These are phyloP conservation scores for Elongisporangium anandrum DNA, from an alignment of 352 stramenopile genomes.

Conservation along the genomic window DNA sequence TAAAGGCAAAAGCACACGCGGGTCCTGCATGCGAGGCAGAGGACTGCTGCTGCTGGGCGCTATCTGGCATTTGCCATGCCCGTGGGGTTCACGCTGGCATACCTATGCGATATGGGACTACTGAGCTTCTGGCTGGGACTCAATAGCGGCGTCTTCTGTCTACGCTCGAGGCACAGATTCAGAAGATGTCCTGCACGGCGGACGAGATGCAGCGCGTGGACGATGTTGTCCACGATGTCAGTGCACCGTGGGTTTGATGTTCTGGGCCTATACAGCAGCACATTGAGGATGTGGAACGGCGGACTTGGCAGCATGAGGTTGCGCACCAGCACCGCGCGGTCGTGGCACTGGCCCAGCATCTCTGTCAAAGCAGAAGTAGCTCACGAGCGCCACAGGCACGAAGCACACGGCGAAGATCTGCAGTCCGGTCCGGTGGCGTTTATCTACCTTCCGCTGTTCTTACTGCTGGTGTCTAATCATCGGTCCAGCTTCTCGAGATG, in stretches of 20 bases:
- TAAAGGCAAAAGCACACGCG: too few species aligned
- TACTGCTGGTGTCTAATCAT: too few species aligned
- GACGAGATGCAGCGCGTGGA: conserved; percentile 64
- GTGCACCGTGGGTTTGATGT: conserved; percentile 79
- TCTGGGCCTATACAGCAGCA: conserved; percentile 79
- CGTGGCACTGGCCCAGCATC: conserved; percentile 52
- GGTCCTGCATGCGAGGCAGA: too few species aligned
- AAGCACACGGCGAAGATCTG: conserved; percentile 66
- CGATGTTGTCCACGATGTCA: conserved; percentile 69
- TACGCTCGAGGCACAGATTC: conserved; percentile 66
- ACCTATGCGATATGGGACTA: too few species aligned
- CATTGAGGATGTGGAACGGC: conserved; percentile 78
- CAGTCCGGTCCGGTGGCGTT: conserved; percentile 83
- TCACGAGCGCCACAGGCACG: conserved; percentile 47
- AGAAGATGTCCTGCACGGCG: conserved; percentile 74
- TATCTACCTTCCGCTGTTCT: too few species aligned
- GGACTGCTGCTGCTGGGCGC: too few species aligned
- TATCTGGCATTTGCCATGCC: too few species aligned
- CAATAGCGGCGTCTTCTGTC: too few species aligned
- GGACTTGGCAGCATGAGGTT: conserved; percentile 75
- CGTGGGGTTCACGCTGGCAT: too few species aligned
- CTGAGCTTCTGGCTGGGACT: too few species aligned
- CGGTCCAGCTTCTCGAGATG: too few species aligned
- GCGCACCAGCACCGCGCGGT: conserved; percentile 63
- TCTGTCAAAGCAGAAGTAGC: conserved; percentile 75